Percentiles rank a stretch among this genome's conserved stretches.
Conservation (phyloP, 2,329 filamentous ascomycete species). For the Zalaria obscura region DNA sequence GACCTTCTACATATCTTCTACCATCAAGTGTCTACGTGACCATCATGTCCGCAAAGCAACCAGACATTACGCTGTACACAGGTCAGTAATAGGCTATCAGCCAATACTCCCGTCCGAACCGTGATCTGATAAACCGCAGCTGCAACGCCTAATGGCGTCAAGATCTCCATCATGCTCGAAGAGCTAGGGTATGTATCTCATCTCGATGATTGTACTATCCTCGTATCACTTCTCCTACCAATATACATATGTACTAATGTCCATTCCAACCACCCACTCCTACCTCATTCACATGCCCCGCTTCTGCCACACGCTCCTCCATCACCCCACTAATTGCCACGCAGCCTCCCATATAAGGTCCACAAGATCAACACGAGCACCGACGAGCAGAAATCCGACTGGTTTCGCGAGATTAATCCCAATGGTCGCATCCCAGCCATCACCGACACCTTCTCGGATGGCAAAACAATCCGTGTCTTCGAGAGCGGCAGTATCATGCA, state of each 20-base stretch:
- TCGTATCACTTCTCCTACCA: too few species aligned
- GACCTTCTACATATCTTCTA: too few species aligned
- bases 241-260: neutral
- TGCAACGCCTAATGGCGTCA: slow-evolving; percentile 68
- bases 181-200: slow-evolving; percentile 46
- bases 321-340: neutral
- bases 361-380: slow-evolving; percentile 57
- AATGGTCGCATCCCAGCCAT: slow-evolving; percentile 84
- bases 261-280: neutral
- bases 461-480: slow-evolving; percentile 60
- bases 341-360: slow-evolving; percentile 57
- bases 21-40: too few species aligned
- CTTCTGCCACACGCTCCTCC: neutral
- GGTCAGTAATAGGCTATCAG: slow-evolving; percentile 34
- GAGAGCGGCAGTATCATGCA: slow-evolving; percentile 72
- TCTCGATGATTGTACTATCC: too few species aligned
- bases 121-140: too few species aligned
- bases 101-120: too few species aligned
- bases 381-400: slow-evolving; percentile 69
- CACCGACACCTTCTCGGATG: slow-evolving; percentile 64
- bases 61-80: slow-evolving; percentile 4
- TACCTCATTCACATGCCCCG: neutral
- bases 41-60: neutral
- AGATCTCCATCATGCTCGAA: slow-evolving; percentile 74
- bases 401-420: slow-evolving; percentile 85